Evolutionary conservation across 129 eudicot genomes (phyloP).

Genomic region (Arctium minus): DNA sequence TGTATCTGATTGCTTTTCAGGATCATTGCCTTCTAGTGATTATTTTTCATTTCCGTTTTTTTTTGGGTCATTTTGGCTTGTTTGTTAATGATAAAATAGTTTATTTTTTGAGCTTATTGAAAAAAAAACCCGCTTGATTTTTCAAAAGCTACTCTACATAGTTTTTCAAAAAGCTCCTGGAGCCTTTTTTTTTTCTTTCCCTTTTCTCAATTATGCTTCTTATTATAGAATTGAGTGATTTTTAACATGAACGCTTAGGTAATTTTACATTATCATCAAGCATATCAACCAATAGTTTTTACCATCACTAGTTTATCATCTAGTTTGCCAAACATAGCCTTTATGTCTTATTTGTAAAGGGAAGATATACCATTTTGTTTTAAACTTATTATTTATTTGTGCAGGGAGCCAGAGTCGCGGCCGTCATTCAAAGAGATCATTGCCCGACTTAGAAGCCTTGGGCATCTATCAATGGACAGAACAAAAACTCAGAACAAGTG

Average conservation of each 20-base stretch:
- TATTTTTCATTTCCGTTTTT: not conserved
- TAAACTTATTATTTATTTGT: not conserved
- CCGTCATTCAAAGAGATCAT: constrained; percentile 89
- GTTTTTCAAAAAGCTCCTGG: not conserved
- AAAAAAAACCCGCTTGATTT: too few relatives aligned
- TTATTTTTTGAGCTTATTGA: not conserved
- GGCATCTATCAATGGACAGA: constrained; percentile 43
- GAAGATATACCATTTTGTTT: not conserved
- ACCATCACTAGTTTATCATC: not conserved
- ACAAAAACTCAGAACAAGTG: constrained; percentile 22
- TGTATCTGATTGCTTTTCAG: not conserved
- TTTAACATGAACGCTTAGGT: not conserved
- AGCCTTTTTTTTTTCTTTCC: not conserved
- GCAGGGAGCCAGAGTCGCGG: constrained; percentile 66
- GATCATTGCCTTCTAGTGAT: not conserved
- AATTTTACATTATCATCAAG: not conserved
- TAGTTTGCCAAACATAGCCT: not conserved
- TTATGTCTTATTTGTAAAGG: not conserved
- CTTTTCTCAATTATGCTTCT: not conserved
- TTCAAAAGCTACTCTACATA: too few relatives aligned
- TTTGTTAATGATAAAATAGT: not conserved
- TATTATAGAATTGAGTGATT: not conserved
- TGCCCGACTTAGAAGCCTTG: constrained; percentile 62
- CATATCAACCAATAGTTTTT: not conserved
- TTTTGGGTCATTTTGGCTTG: not conserved